Evolutionary conservation across 306 rosid genomes (phyloP), one percentile per base, ranked within the genome.

Genomic region (Ceratonia siliqua): DNA sequence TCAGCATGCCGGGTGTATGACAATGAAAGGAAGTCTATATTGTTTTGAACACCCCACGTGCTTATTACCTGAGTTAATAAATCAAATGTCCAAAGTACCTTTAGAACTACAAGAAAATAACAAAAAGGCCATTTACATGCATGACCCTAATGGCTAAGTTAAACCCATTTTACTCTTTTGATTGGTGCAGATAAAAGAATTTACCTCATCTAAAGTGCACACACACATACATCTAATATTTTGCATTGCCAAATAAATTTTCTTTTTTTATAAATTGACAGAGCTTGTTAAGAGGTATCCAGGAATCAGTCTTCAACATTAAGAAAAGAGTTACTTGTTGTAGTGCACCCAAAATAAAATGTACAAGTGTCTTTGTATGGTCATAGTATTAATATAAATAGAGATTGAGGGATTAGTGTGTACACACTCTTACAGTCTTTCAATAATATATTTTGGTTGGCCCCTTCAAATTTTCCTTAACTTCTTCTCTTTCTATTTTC

Each of bases 21-120:
- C 77, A 94, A 78, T 20, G 96, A 78, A 30, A 94, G 94, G 88
- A 91, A 84, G 85, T 94, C 96, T 41, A 94, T 89, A 4, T 76
- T 91, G 88, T 94, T 94, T 56, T 28, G 79, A 78, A 87, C 94
- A 62, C 94, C 98, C 97, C 97, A 94, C 30, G 91, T 86, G 66
- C 89, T 81, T 79, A 94, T 91, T 65, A 89, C 89, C 98, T 94
- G 92, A 50, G 73, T 64, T 17, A 48, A 64, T 18, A 8, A 71
- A 45, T 50, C 28, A 21, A 70, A 70, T 56, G 42, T 58, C 70
- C 68, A 68, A 27, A 62, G 41, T 20, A 68, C 52, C 42, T 38
- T 79, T 70, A 83, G 33, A 56, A 53, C 20, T 30, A 64, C 68
- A 48, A 39, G 68, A 71, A 48, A 71, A 55, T 55, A 55, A 74